Evolutionary conservation across 495 filamentous ascomycete genomes (phyloP).

Genomic region (Daldinia concentrica): DNA sequence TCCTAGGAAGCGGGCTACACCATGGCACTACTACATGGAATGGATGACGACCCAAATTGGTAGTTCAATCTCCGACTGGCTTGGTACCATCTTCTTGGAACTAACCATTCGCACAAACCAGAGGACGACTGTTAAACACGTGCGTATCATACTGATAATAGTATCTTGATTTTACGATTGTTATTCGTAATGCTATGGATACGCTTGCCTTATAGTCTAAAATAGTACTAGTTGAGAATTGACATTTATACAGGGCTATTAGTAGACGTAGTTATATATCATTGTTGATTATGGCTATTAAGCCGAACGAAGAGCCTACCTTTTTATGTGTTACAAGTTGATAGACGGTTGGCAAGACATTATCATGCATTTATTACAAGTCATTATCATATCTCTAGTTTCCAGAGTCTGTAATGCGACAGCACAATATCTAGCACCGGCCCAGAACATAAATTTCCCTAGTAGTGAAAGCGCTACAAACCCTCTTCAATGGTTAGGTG

Average conservation of each 20-base stretch:
- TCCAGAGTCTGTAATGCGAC: background rate
- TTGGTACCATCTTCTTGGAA: slow-evolving; percentile 23
- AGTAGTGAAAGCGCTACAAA: slow-evolving; percentile 47
- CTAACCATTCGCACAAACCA: slow-evolving; percentile 27
- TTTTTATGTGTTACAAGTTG: background rate
- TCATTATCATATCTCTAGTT: background rate
- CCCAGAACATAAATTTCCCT: slow-evolving; percentile 53
- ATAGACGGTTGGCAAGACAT: background rate
- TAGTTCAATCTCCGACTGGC: slow-evolving; percentile 37
- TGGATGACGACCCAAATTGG: slow-evolving; percentile 21
- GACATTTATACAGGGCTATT: background rate
- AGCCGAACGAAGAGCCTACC: background rate
- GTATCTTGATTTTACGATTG: background rate
- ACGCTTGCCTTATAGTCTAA: background rate
- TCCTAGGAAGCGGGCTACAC: background rate
- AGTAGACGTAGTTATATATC: background rate
- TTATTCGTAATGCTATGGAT: background rate
- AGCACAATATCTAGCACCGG: slow-evolving; percentile 46
- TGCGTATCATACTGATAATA: slow-evolving; percentile 7
- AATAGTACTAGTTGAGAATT: background rate
- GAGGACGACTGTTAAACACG: slow-evolving; percentile 26
- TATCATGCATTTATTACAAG: slow-evolving; percentile 18
- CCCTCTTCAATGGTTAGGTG: slow-evolving; percentile 60
- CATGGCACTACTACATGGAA: background rate
- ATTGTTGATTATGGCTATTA: background rate